Base-by-base conservation (phyloP, 257 asterid genomes). In the Primulina huaijiensis region DNA sequence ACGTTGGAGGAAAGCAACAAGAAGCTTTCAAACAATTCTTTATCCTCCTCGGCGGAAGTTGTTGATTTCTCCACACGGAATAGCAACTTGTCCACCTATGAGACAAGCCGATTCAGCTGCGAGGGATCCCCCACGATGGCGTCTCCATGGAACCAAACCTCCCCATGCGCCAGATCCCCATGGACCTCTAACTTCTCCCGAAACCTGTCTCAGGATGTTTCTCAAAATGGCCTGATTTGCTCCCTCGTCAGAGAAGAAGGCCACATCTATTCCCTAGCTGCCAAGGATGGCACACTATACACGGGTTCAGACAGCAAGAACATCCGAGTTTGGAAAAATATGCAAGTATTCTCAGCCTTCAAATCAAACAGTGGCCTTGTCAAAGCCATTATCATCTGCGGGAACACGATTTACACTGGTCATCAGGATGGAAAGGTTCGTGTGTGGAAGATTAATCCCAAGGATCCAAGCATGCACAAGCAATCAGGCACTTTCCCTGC, bases 381-480 rank as follows among this genome's bases (percentile, higher is more conserved):
- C 3, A 88, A 88, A 72, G 88, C 91, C 31, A 85, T 88, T 20
- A 61, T 88, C 17, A 74, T 88, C 58, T 75, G 75, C 61, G 82
- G 73, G 6, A 83, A 82, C 64, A 72, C 66, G 55, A 75, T 85
- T 8, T 87, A 83, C 81, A 83, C 91, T 1, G 95, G 88, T 34
- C 94, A 87, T 20, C 90, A 87, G 60, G 93, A 87, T 69, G 90
- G 90, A 0, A 87, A 80, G 64, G 75, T 85, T 38, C 88, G 95
- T 4, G 80, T 83, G 10, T 88, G 95, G 95, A 84, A 64, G 35
- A 64, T 66, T 8, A 72, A 57, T 12, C 60, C 73, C 14, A 68
- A 75, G 60, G 67, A 40, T 27, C 70, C 78, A 0, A 69, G 65
- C 57, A 37, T 50, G 17, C 82, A 79, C 74, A 77, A 70, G 38